Evolutionary conservation across 192 early-diverging fungal genomes (phyloP), one percentile per base, ranked within the genome.

Genomic region (Thamnidium elegans): DNA sequence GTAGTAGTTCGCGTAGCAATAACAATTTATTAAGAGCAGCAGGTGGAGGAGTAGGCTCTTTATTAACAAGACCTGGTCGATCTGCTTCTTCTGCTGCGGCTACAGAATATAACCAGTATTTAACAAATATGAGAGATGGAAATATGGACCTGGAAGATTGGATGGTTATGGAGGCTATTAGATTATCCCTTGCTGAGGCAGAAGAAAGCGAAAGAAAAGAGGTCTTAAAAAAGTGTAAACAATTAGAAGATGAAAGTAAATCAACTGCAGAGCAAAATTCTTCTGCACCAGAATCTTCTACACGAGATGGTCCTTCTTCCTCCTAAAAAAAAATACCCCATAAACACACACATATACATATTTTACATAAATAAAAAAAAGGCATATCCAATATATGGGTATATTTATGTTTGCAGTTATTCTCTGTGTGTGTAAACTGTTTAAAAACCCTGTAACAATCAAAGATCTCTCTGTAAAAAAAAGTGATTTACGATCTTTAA

Each of bases 81-180:
- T 74, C 76, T 3, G 55, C 76, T 2, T 68, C 68, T 9, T 75
- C 74, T 9, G 74, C 80, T 9, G 77, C 76, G 9, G 69, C 80
- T 3, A 69, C 76, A 3, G 84, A 89, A 69, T 87, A 89, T 53
- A 70, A 72, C 55, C 71, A 76, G 21, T 89, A 87, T 43, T 54
- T 86, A 7, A 62, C 75, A 0, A 92, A 87, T 0, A 87, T 94
- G 87, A 74, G 87, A 20, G 78, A 84, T 46, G 88, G 92, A 69
- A 92, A 88, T 21, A 86, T 86, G 15, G 90, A 97, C 62, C 62
- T 97, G 23, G 94, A 97, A 61, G 95, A 97, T 62, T 73, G 92
- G 66, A 88, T 97, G 93, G 69, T 97, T 1, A 88, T 94, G 82
- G 92, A 96, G 72, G 95, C 95, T 1, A 91, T 97, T 30, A 74